Conservation (phyloP, 345 rosid genomes). For the Syzygium jambos region DNA sequence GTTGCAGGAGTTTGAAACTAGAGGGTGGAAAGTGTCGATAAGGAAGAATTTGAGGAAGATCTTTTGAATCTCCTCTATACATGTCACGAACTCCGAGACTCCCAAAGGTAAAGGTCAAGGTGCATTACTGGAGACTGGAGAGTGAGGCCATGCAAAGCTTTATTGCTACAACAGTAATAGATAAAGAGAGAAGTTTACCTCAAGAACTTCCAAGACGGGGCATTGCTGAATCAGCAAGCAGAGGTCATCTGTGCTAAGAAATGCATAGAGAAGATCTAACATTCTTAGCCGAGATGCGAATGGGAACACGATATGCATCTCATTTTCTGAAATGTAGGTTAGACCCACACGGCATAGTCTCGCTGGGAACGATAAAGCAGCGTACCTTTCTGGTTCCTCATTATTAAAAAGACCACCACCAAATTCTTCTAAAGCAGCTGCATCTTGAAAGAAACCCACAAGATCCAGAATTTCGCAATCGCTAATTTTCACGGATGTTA, state of each 20-base stretch:
- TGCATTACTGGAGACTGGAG: neutral
- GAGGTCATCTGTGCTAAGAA: conserved; percentile 78
- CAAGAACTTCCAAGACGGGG: conserved; percentile 86
- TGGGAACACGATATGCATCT: conserved; percentile 74
- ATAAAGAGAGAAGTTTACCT: conserved; percentile 37
- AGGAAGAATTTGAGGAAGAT: neutral
- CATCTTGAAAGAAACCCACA: conserved; percentile 56
- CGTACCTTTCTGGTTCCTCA: conserved; percentile 33
- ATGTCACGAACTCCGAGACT: neutral
- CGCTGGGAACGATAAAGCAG: conserved; percentile 43
- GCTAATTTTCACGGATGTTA: conserved; percentile 66
- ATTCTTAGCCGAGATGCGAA: conserved; percentile 61
- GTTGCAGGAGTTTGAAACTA: neutral
- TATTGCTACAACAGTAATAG: neutral
- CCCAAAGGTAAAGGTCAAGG: neutral
- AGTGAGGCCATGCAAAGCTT: neutral
- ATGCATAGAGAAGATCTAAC: conserved; percentile 81
- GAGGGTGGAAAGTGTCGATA: neutral
- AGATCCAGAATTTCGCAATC: conserved; percentile 74
- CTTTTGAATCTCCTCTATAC: neutral
- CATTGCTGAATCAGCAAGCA: conserved; percentile 71
- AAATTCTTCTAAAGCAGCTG: conserved; percentile 69
- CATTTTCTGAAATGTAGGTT: conserved; percentile 59
- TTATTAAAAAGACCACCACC: conserved; percentile 76
- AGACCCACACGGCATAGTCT: conserved; percentile 64